phyloP scores from a whole-genome alignment of 2,329 filamentous ascomycete species.

The Exserohilum turcica region DNA sequence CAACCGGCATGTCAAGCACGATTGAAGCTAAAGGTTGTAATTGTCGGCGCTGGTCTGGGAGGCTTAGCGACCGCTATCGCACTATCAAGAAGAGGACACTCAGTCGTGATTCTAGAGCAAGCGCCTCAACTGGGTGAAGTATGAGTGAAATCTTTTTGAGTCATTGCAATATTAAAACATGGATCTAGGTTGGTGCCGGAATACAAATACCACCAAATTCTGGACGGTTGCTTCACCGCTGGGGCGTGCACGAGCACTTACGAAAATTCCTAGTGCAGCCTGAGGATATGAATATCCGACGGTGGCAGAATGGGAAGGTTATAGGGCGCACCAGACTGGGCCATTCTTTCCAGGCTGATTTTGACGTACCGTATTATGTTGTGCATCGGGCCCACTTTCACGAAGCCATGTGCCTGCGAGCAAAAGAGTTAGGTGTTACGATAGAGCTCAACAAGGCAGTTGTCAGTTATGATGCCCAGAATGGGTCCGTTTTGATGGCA shows the following conservation, averaged over 20 bases:
- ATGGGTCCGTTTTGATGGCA: slow-evolving; percentile 34
- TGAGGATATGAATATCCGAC: slow-evolving; percentile 53
- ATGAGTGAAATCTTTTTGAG: background rate
- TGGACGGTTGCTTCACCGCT: slow-evolving; percentile 53
- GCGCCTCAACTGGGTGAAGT: slow-evolving; percentile 45
- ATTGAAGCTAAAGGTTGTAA: slow-evolving; percentile 32
- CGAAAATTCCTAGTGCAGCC: slow-evolving; percentile 41
- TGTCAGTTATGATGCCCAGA: slow-evolving; percentile 20
- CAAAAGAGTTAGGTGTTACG: slow-evolving; percentile 12
- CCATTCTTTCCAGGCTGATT: slow-evolving; percentile 43
- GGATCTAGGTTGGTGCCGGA: slow-evolving; percentile 16
- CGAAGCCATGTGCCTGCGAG: slow-evolving; percentile 11
- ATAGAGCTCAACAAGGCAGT: slow-evolving; percentile 11
- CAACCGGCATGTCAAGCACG: background rate
- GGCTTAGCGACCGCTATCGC: slow-evolving; percentile 54
- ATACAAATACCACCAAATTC: slow-evolving; percentile 32
- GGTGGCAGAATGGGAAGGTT: slow-evolving; percentile 56
- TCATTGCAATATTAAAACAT: no score
- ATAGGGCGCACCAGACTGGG: slow-evolving; percentile 54
- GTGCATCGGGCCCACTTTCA: slow-evolving; percentile 23
- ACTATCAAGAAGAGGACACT: slow-evolving; percentile 31
- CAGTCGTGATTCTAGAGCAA: slow-evolving; percentile 19
- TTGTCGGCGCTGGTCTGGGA: slow-evolving; percentile 49
- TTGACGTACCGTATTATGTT: slow-evolving; percentile 19
- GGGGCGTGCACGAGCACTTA: slow-evolving; percentile 46